phyloP scores from a whole-genome alignment of 768 basidiomycete genomes.

The Sarcomyxa edulis region DNA sequence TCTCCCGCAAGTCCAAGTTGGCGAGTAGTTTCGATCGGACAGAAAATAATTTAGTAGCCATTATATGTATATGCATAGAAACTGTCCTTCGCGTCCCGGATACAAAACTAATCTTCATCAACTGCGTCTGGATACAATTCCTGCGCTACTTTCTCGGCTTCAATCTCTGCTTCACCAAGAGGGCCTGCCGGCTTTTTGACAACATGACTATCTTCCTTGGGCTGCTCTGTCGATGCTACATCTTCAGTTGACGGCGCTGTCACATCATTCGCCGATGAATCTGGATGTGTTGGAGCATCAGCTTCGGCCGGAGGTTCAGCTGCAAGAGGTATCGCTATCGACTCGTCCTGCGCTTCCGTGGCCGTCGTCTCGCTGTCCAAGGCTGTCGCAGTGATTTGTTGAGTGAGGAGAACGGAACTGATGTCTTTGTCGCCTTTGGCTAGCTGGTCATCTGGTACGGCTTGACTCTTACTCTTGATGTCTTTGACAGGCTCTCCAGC shows the following conservation, averaged over 20 bases:
- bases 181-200: constrained; percentile 32
- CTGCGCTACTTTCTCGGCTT: constrained; percentile 47
- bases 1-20: no score
- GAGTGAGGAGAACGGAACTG: constrained; percentile 21
- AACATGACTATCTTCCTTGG: neutral
- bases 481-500: constrained; percentile 43
- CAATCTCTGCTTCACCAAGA: constrained; percentile 40
- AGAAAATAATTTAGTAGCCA: no score
- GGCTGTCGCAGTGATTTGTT: constrained; percentile 1
- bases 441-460: constrained; percentile 6
- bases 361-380: constrained; percentile 5
- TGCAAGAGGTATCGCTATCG: neutral
- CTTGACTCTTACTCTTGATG: constrained; percentile 34
- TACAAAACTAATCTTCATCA: constrained; percentile 14
- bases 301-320: no score
- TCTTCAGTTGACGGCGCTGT: neutral
- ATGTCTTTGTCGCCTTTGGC: constrained; percentile 30
- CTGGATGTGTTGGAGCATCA: no score
- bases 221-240: constrained; percentile 2
- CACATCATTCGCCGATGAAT: neutral
- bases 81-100: no score
- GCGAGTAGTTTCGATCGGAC: no score
- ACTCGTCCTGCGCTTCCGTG: constrained; percentile 3
- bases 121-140: constrained; percentile 45
- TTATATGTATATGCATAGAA: no score